Evolutionary conservation across 805 yeast species (phyloP).

Genomic region (Sugiyamaella smithiae): DNA sequence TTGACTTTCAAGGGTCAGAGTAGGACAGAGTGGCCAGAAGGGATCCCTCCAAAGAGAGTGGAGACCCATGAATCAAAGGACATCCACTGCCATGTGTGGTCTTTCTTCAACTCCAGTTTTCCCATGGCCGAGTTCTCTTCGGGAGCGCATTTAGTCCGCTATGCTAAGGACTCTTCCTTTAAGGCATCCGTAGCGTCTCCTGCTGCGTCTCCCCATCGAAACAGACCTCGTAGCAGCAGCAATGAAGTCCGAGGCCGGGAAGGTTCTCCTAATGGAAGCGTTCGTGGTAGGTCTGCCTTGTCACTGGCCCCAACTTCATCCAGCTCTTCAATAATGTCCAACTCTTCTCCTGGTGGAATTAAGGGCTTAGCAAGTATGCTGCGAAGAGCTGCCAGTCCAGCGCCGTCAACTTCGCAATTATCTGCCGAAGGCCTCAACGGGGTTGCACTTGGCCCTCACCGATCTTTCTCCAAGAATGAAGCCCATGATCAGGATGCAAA

Average conservation of each 20-base stretch:
- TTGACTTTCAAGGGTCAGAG: conserved; percentile 65
- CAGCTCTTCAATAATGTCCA: conserved; percentile 12
- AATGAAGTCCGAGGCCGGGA: background rate
- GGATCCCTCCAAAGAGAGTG: conserved; percentile 84
- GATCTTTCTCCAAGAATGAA: conserved; percentile 29
- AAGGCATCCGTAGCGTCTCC: background rate
- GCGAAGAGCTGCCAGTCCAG: conserved; percentile 27
- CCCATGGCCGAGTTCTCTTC: conserved; percentile 39
- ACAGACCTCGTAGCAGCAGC: conserved; percentile 4
- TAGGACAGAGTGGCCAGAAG: conserved; percentile 94
- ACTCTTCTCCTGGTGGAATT: conserved; percentile 10
- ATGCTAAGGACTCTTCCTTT: conserved; percentile 5
- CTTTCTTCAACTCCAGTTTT: conserved; percentile 57
- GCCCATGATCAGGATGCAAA: conserved; percentile 23
- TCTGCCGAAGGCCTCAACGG: conserved; percentile 17
- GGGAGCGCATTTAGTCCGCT: conserved; percentile 44
- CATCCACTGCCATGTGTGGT: conserved; percentile 83
- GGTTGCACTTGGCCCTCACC: conserved; percentile 27
- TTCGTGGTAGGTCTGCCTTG: conserved; percentile 12
- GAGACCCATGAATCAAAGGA: conserved; percentile 64
- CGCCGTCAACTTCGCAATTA: conserved; percentile 10
- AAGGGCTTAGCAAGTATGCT: conserved; percentile 23
- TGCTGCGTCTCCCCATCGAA: background rate
- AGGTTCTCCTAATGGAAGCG: background rate
- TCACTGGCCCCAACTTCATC: conserved; percentile 10